Conservation (phyloP, 1,139 yeast genomes). For the Lodderomyces parapsilosis region DNA sequence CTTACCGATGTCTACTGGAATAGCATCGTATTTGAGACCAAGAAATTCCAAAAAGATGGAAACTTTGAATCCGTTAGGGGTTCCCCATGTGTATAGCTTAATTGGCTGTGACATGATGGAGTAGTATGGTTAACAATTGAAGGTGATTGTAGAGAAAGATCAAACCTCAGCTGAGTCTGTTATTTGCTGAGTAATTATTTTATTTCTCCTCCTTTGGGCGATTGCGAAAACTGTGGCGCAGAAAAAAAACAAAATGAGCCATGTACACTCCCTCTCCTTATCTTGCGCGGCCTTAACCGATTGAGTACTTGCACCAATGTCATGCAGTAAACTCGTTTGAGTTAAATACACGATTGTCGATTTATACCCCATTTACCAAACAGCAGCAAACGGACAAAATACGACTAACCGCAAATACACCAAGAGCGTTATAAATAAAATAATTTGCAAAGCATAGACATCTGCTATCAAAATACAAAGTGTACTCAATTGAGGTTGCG, state of each 20-base stretch:
- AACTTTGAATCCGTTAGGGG: conserved; percentile 59
- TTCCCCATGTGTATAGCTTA: conserved; percentile 40
- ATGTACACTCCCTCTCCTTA: too few species aligned
- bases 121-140: not conserved
- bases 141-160: not conserved
- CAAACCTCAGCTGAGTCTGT: not conserved
- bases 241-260: not conserved
- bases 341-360: too few species aligned
- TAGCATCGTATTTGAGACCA: conserved; percentile 45
- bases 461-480: too few species aligned
- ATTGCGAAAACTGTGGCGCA: not conserved
- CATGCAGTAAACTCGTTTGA: too few species aligned
- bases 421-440: too few species aligned
- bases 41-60: conserved; percentile 49
- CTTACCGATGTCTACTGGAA: conserved; percentile 37
- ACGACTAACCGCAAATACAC: too few species aligned
- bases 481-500: too few species aligned
- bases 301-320: too few species aligned
- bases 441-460: too few species aligned
- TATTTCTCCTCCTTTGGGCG: not conserved
- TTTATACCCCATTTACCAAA: too few species aligned
- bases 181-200: not conserved
- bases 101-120: conserved; percentile 7
- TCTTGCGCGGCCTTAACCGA: too few species aligned
- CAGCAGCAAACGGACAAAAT: too few species aligned